Base-by-base conservation (phyloP, 345 rosid species). In the Mercurialis annua region DNA sequence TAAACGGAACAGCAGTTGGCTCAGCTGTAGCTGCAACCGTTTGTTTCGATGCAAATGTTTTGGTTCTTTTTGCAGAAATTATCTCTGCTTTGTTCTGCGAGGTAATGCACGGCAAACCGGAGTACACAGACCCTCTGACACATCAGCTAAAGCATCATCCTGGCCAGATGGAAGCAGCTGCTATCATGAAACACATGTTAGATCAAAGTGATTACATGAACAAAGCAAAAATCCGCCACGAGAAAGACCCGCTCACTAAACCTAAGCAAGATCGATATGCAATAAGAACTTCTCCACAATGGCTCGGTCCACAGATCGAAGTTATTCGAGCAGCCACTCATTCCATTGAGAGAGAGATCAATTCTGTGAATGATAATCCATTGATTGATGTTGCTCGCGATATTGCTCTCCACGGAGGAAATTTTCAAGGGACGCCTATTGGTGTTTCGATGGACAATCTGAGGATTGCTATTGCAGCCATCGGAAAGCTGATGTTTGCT, bases 401-500 rank as follows among this genome's bases (percentile, higher is more conserved):
- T 14, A 64, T 70, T 0, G 86, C 86, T 30, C 73, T 83, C 31
- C 86, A 83, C 20, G 86, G 86, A 40, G 86, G 86, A 50, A 83
- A 83, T 69, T 83, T 83, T 72, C 86, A 83, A 55, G 86, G 86
- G 16, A 83, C 86, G 4, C 86, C 86, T 10, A 80, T 83, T 16
- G 86, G 86, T 24, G 82, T 83, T 42, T 83, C 86, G 7, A 83
- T 83, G 86, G 86, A 83, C 67, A 83, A 83, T 53, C 82, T 78
- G 62, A 69, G 86, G 51, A 71, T 83, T 1, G 86, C 86, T 31
- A 27, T 80, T 51, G 86, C 86, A 14, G 82, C 84, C 1, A 80
- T 83, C 0, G 86, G 86, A 20, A 83, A 83, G 67, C 82, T 83
- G 20, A 70, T 80, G 81, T 83, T 83, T 7, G 86, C 86, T 34